Evolutionary conservation across 495 filamentous ascomycete species (phyloP).

Genomic region (Amphirosellinia nigrospora): DNA sequence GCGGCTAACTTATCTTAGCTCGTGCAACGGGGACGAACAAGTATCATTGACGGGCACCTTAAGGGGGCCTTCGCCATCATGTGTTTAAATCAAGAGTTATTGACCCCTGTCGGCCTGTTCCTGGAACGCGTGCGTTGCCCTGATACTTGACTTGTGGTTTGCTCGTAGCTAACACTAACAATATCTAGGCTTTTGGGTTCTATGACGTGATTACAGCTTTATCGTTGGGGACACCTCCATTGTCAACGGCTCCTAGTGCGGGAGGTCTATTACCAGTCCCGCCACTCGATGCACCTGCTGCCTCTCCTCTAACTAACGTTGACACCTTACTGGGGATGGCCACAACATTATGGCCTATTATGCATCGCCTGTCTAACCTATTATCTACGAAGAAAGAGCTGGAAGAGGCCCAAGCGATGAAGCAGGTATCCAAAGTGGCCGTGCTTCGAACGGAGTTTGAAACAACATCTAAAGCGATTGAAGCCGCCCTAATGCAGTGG

Average conservation of each 20-base stretch:
- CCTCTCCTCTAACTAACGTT: slow-evolving; percentile 55
- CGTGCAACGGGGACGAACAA: slow-evolving; percentile 62
- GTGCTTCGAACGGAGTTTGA: slow-evolving; percentile 62
- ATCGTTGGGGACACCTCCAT: slow-evolving; percentile 64
- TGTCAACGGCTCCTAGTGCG: slow-evolving; percentile 56
- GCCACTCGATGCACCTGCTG: slow-evolving; percentile 50
- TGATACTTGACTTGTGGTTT: not conserved
- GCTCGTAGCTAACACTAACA: slow-evolving; percentile 24
- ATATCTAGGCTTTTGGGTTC: slow-evolving; percentile 62
- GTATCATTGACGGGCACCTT: slow-evolving; percentile 64
- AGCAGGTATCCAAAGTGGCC: slow-evolving; percentile 53
- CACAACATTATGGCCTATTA: slow-evolving; percentile 67
- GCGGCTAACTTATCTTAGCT: slow-evolving; percentile 47
- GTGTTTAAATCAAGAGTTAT: slow-evolving; percentile 51
- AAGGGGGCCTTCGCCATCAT: slow-evolving; percentile 66
- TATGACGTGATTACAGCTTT: slow-evolving; percentile 69
- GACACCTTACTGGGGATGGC: slow-evolving; percentile 68
- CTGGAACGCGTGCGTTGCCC: slow-evolving; percentile 58
- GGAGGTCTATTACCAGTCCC: slow-evolving; percentile 51
- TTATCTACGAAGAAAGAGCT: slow-evolving; percentile 58
- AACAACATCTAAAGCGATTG: slow-evolving; percentile 60
- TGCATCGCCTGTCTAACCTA: slow-evolving; percentile 64
- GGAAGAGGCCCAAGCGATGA: slow-evolving; percentile 43
- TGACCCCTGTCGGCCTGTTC: slow-evolving; percentile 59
- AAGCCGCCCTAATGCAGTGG: slow-evolving; percentile 62